Base-by-base conservation (phyloP, 495 filamentous ascomycete species). In the Thozetella sp. region DNA sequence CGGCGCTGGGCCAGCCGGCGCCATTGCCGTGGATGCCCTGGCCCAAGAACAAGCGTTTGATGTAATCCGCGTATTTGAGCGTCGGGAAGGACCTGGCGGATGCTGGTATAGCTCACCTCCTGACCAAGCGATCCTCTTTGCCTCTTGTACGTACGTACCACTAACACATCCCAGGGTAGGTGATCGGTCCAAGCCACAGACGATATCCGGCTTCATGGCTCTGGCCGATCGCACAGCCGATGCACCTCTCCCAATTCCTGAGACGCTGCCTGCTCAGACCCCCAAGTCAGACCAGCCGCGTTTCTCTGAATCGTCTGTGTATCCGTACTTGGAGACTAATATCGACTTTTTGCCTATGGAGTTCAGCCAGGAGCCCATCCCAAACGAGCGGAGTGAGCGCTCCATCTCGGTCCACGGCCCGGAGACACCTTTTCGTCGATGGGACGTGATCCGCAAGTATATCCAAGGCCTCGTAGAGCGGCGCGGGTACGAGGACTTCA, bases 21-120 rank as follows among this genome's bases (percentile, higher is more conserved):
- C 83, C 53, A 86, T 87, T 65, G 67, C 84, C 0, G 72, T 85
- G 2, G 82, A 87, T 74, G 83, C 85, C 0, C 65, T 88, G 37
- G 75, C 76, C 22, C 76, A 84, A 60, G 85, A 88, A 61, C 72
- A 81, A 55, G 63, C 69, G 0, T 88, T 87, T 60, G 78, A 85
- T 54, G 58, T 74, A 6, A 81, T 87, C 53, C 78, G 83, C 22
- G 83, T 86, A 1, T 88, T 87, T 67, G 85, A 88, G 63, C 64
- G 85, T 26, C 77, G 83, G 30, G 83, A 86, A 59, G 77, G 72
- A 22, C 74, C 82, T 10, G 85, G 85, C 30, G 85, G 85, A 59
- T 82, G 78, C 64, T 87, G 84, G 85, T 86, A 73, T 57, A 75
- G 51, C 46, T 23, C 46, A 19, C 6, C 9, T 27, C 25, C 51